phyloP scores from a whole-genome alignment of 2,329 filamentous ascomycete genomes.

The Phialemonium atrogriseum region DNA sequence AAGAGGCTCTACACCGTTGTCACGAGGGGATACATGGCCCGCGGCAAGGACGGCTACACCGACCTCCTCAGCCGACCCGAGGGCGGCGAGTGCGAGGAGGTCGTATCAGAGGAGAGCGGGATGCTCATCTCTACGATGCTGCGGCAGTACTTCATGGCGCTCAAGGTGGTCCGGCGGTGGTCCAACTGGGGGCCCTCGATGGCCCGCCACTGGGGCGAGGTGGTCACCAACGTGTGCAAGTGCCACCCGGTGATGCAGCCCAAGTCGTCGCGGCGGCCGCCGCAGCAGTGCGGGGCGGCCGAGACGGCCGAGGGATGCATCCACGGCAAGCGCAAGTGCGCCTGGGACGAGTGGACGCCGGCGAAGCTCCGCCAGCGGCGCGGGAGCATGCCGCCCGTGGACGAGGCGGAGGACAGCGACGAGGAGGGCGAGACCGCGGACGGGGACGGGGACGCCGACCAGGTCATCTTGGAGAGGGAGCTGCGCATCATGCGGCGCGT shows the following conservation, averaged over 20 bases:
- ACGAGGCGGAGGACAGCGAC: slow-evolving; percentile 35
- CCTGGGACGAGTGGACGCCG: slow-evolving; percentile 30
- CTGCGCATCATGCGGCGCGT: slow-evolving; percentile 60
- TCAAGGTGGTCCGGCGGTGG: slow-evolving; percentile 77
- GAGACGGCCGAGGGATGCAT: slow-evolving; percentile 14
- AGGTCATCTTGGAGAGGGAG: slow-evolving; percentile 33
- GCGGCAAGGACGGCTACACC: slow-evolving; percentile 78
- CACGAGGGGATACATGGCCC: slow-evolving; percentile 81
- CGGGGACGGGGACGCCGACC: slow-evolving; percentile 13
- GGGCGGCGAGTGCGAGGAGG: slow-evolving; percentile 67
- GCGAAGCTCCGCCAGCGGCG: slow-evolving; percentile 25
- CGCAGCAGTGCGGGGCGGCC: slow-evolving; percentile 10
- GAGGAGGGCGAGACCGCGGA: slow-evolving; percentile 23
- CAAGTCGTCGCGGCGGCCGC: slow-evolving; percentile 9
- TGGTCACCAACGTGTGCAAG: slow-evolving; percentile 53
- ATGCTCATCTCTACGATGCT: slow-evolving; percentile 80
- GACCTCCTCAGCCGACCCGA: slow-evolving; percentile 67
- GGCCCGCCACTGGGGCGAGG: slow-evolving; percentile 54
- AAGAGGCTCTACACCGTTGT: slow-evolving; percentile 62
- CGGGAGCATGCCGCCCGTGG: slow-evolving; percentile 23
- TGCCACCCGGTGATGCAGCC: slow-evolving; percentile 39
- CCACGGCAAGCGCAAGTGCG: slow-evolving; percentile 8
- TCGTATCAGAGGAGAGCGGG: slow-evolving; percentile 80
- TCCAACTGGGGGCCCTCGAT: slow-evolving; percentile 57
- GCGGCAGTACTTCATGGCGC: slow-evolving; percentile 82